A percentile compares a stretch with the other conserved stretches of the same genome.
These are phyloP conservation scores for Leavenworthia alabamica DNA, from an alignment of 345 rosid genomes.

Conservation along the genomic window DNA sequence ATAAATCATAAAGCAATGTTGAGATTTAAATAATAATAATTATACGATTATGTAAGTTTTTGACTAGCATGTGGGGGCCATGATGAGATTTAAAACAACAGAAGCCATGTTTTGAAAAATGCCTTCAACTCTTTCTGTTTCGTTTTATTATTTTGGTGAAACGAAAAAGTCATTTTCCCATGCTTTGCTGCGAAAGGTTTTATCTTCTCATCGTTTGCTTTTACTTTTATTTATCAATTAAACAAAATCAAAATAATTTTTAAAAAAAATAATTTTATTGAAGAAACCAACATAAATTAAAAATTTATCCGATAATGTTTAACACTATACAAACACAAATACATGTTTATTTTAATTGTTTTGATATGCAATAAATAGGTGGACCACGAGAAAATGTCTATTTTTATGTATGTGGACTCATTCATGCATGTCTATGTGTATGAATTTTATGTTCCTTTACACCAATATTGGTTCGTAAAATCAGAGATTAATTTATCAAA, in stretches of 20 bases:
- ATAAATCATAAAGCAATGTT: too few species aligned
- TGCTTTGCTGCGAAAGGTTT: constrained; percentile 25
- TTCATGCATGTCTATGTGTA: too few species aligned
- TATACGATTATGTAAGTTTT: too few species aligned
- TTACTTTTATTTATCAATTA: background rate
- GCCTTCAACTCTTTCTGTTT: constrained; percentile 3
- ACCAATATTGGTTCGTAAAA: too few species aligned
- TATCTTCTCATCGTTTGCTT: constrained; percentile 30
- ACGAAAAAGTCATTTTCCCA: background rate
- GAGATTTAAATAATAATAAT: too few species aligned
- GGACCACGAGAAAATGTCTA: too few species aligned
- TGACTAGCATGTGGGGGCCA: too few species aligned
- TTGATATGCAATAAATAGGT: too few species aligned
- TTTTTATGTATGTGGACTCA: too few species aligned
- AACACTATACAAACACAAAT: constrained; percentile 46
- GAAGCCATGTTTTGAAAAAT: constrained; percentile 17
- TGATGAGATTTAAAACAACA: constrained; percentile 4
- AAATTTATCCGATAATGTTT: constrained; percentile 7
- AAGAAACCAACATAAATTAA: background rate
- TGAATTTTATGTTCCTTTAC: too few species aligned
- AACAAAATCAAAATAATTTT: background rate
- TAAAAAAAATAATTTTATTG: too few species aligned
- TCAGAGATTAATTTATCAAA: too few species aligned
- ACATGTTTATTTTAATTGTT: constrained; percentile 1
- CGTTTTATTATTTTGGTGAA: constrained; percentile 18